Evolutionary conservation across 2,329 filamentous ascomycete species (phyloP), one percentile per base, ranked within the genome.

Genomic region (Calycina herbarum): DNA sequence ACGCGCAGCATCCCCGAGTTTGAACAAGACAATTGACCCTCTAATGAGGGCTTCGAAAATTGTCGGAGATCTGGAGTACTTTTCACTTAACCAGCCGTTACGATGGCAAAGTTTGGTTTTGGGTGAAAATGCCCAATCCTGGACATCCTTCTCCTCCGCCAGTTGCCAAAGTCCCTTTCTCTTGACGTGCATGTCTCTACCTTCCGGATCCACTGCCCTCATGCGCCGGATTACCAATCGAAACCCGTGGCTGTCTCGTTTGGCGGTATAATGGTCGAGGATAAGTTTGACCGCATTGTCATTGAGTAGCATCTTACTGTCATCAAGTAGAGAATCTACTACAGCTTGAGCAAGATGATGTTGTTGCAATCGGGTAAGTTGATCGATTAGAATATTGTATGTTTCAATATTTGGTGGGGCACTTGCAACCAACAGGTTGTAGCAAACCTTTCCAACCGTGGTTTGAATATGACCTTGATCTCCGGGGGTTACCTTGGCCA

Each of bases 311-410:
- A 75, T 68, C 40, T 59, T 66, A 51, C 68, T 82, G 10, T 77
- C 70, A 51, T 79, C 69, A 54, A 85, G 76, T 62, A 86, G 83
- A 0, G 81, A 82, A 60, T 84, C 76, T 24, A 86, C 79, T 38
- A 89, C 79, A n/a, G 79, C 72, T 45, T 86, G 79, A 3, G 84
- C 82, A 20, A 89, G 77, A 45, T 79, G 77, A 64, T 82, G 79
- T 62, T 82, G 78, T 33, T 81, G 79, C 5, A 82, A 74, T 38
- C 81, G 79, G 62, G 84, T 82, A 61, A 94, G 87, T n/a, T 85
- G 85, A n/a, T 85, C 76, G 2, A 94, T 83, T 31, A 95, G 81
- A 13, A 83, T 82, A 73, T 93, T 93, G 78, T 88, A 92, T 3
- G 88, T 92, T 69, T 87, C 82, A 42, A 91, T 83, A 67, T 86